phyloP scores from a whole-genome alignment of 2,329 filamentous ascomycete genomes.

The Corinectria fuckeliana region DNA sequence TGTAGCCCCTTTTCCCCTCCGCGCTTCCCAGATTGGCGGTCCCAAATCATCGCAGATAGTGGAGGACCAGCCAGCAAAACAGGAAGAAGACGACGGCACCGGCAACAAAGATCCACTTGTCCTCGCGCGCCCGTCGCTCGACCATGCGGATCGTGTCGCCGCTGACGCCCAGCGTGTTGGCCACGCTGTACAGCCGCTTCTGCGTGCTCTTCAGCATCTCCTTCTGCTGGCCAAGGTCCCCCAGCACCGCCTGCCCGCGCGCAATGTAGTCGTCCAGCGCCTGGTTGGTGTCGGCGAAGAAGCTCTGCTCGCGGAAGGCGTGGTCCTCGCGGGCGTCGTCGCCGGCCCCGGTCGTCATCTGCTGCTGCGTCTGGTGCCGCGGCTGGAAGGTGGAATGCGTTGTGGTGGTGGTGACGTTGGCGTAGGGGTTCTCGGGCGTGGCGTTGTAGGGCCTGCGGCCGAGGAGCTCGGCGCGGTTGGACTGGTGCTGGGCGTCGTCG shows the following conservation, averaged over 20 bases:
- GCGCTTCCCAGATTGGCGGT: neutral
- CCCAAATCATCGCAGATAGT: slow-evolving; percentile 68
- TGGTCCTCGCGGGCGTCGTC: slow-evolving; percentile 79
- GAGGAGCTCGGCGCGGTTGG: slow-evolving; percentile 80
- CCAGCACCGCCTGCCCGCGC: slow-evolving; percentile 85
- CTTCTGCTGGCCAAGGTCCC: slow-evolving; percentile 85
- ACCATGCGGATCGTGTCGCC: slow-evolving; percentile 98
- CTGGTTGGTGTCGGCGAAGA: slow-evolving; percentile 80
- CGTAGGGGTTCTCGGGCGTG: slow-evolving; percentile 94
- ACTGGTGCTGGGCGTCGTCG: slow-evolving; percentile 72
- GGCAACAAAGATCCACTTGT: slow-evolving; percentile 97
- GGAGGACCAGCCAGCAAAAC: slow-evolving; percentile 91
- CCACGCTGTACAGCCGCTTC: slow-evolving; percentile 86
- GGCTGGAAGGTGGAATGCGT: slow-evolving; percentile 48
- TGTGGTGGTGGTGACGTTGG: slow-evolving; percentile 56
- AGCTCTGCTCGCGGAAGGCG: slow-evolving; percentile 86
- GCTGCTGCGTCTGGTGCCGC: slow-evolving; percentile 48
- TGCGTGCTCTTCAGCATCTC: slow-evolving; percentile 97
- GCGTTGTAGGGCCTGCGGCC: slow-evolving; percentile 80
- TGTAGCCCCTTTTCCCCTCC: slow-evolving; percentile 8
- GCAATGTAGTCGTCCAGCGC: slow-evolving; percentile 95
- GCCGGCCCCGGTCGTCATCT: slow-evolving; percentile 52
- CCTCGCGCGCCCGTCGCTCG: slow-evolving; percentile 86
- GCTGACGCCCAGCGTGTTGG: slow-evolving; percentile 90
- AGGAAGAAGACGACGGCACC: slow-evolving; percentile 86